Base-by-base conservation (phyloP, 805 yeast genomes). In the Brettanomyces bruxellensis region DNA sequence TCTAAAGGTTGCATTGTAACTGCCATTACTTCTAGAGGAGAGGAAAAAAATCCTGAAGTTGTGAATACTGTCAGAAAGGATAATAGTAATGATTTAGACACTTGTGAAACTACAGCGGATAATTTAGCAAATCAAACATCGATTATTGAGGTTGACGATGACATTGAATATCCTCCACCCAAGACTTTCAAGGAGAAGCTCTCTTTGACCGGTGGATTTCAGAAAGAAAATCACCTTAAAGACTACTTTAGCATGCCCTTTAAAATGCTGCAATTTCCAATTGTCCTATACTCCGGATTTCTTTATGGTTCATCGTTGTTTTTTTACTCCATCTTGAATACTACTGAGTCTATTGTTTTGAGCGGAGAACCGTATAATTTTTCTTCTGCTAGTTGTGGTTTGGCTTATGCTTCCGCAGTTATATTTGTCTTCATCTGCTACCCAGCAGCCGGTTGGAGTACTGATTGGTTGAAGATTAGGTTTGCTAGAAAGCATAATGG, bases 271-370 rank as follows among this genome's bases (percentile, higher is more conserved):
- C 66, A 66, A 41, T 68, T 73, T 47, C 83, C 86, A 3, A 67
- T 74, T 13, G 78, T 81, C 3, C 55, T 78, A n/a, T 81, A 78
- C 71, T 71, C 76, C n/a, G 83, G 83, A 1, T 67, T 76, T 51
- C 60, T 70, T 18, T 75, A 75, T 50, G 81, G 81, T 8, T 58
- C 71, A 5, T 67, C 75, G 3, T 60, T 75, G 24, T 67, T 70
- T 46, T 74, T 75, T 73, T 73, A 71, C 55, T 66, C 71, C 41
- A 65, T 76, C 43, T 61, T 73, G 48, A 75, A 74, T 48, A 79
- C 70, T 14, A 76, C 81, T 0, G 72, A 66, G 36, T 64, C 78
- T 4, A 49, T 62, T 14, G 65, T 75, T 37, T 54, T 75, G 28
- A 59, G 70, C 34, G 73, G 65, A 3, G 62, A 60, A 4, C 81